Conservation (phyloP, 805 yeast genomes). For the Wickerhamia fluorescens region DNA sequence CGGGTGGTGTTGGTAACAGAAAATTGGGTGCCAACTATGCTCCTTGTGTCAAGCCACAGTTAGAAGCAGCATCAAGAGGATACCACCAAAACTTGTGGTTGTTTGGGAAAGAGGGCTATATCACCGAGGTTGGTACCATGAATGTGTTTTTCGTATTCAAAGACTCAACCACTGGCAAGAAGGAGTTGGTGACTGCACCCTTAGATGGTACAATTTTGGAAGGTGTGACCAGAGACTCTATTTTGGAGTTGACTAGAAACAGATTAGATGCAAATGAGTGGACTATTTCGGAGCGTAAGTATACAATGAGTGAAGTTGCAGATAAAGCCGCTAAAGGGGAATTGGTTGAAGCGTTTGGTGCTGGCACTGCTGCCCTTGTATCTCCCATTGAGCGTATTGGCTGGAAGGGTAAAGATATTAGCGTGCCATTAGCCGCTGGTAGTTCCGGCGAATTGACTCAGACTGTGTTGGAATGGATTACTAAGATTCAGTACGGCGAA, state of each 20-base stretch:
- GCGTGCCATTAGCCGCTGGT: constrained; percentile 76
- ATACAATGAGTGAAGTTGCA: constrained; percentile 71
- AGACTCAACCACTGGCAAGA: constrained; percentile 65
- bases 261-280: constrained; percentile 72
- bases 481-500: constrained; percentile 84
- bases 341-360: constrained; percentile 89
- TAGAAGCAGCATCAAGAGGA: constrained; percentile 85
- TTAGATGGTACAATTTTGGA: constrained; percentile 94
- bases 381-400: constrained; percentile 88
- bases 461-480: constrained; percentile 77
- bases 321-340: constrained; percentile 75
- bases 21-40: constrained; percentile 98
- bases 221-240: constrained; percentile 93
- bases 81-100: constrained; percentile 96
- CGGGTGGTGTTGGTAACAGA: constrained; percentile 95
- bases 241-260: constrained; percentile 68
- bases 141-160: constrained; percentile 85
- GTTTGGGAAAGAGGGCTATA: constrained; percentile 77
- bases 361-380: constrained; percentile 97
- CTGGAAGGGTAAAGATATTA: constrained; percentile 64
- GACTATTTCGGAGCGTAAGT: constrained; percentile 78
- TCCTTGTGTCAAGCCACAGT: constrained; percentile 87
- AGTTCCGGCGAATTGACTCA: constrained; percentile 79
- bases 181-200: constrained; percentile 93
- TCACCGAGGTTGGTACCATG: constrained; percentile 98